Evolutionary conservation across 2,329 filamentous ascomycete genomes (phyloP), one percentile per base, ranked within the genome.

Genomic region (Fusarium marasasianum): DNA sequence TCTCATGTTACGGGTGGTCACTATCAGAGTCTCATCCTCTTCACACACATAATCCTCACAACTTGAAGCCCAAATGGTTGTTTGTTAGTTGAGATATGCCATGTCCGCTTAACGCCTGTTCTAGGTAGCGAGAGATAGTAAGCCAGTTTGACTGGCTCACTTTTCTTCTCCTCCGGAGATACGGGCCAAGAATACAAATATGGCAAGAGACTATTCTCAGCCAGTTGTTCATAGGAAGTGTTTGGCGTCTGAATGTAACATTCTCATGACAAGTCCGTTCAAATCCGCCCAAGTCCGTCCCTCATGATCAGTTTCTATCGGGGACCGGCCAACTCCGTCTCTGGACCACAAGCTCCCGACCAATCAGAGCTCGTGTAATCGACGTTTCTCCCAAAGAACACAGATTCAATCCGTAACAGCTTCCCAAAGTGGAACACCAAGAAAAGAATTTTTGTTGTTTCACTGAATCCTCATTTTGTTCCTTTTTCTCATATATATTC

Each of bases 281-380:
- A 71, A 48, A 1, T 55, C 67, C 71, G 66, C 57, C 41, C 69
- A 70, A 66, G 26, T 55, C 64, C 59, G 63, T 65, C 31, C 37
- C 68, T 75, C 63, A 75, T 62, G 48, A 66, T 73, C 54, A 58
- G 31, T 58, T 44, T 11, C 24, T 37, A 18, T 71, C 73, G 73
- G 73, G 70, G 26, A 43, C 71, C 73, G 73, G 73, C 73, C 73
- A 76, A 63, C 70, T 75, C 73, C 73, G 73, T 24, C 48, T 60
- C 14, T 24, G 50, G 37, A 37, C 47, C 18, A 65, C 43, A 56
- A 20, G 18, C 20, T 37, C 24, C n/a, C 18, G 41, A 43, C 73
- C 73, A 76, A 76, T 76, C 63, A 76, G 33, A 53, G 43, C 31
- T 45, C 37, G 57, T 26, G 48, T 50, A 72, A 61, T 74, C n/a